Conservation (phyloP, 2,329 filamentous ascomycete genomes). For the Fusarium decemcellulare region DNA sequence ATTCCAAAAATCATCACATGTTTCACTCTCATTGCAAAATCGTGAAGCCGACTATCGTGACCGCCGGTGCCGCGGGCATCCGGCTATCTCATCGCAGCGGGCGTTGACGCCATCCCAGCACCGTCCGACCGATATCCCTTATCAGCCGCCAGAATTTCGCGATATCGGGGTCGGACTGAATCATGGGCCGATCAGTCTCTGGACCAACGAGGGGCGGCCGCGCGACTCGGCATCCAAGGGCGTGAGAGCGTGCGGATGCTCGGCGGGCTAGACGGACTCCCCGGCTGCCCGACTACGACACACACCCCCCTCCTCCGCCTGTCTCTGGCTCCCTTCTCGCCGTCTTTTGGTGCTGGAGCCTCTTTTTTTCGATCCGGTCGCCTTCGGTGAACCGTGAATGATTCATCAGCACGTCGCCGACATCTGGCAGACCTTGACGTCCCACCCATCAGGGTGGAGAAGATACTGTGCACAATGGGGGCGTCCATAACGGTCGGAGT, state of each 20-base stretch:
- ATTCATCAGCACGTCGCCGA: slow-evolving; percentile 39
- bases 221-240: slow-evolving; percentile 16
- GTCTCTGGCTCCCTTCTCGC: not conserved
- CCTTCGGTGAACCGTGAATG: slow-evolving; percentile 29
- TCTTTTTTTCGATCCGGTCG: slow-evolving; percentile 20
- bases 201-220: slow-evolving; percentile 21
- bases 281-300: not conserved
- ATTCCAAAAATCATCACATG: slow-evolving; percentile 36
- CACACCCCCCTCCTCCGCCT: slow-evolving; percentile 1
- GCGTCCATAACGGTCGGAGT: slow-evolving; percentile 23
- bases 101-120: slow-evolving; percentile 25
- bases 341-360: too few relatives aligned
- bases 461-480: slow-evolving; percentile 16
- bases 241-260: not conserved
- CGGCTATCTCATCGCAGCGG: slow-evolving; percentile 26
- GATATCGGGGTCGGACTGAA: slow-evolving; percentile 41
- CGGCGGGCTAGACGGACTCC: slow-evolving; percentile 12
- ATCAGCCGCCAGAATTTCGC: slow-evolving; percentile 38
- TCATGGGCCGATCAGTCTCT: slow-evolving; percentile 37
- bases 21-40: slow-evolving; percentile 11
- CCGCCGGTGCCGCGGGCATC: slow-evolving; percentile 17
- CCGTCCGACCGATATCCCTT: slow-evolving; percentile 29
- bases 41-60: slow-evolving; percentile 5
- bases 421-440: slow-evolving; percentile 35
- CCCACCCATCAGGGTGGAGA: slow-evolving; percentile 28